Percentiles rank a stretch among this genome's conserved stretches.
phyloP scores from a whole-genome alignment of 1,139 yeast species.

The Yamadazyma triangularis region DNA sequence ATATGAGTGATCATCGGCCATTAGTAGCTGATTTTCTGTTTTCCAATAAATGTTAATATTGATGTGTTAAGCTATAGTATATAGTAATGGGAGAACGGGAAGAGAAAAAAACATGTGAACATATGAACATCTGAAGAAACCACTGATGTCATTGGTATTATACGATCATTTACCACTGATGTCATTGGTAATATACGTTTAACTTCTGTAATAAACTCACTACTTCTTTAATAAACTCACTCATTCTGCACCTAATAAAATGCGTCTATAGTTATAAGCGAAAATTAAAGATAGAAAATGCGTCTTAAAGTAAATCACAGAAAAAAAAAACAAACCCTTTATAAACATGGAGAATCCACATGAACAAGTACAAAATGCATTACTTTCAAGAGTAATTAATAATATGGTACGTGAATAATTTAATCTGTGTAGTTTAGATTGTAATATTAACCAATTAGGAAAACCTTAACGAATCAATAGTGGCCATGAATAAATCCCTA shows the following conservation, averaged over 20 bases:
- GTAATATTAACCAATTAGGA: slow-evolving; percentile 41
- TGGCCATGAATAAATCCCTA: slow-evolving; percentile 55
- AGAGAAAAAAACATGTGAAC: too few relatives aligned
- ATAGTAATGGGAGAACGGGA: too few relatives aligned
- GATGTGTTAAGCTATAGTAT: slow-evolving; percentile 2
- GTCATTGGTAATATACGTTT: too few relatives aligned
- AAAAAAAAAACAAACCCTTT: background rate
- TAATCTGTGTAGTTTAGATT: slow-evolving; percentile 1
- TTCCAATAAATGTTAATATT: slow-evolving; percentile 11
- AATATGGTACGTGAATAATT: slow-evolving; percentile 55
- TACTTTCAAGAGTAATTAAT: slow-evolving; percentile 69
- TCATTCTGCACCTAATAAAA: too few relatives aligned
- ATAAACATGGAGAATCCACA: slow-evolving; percentile 78
- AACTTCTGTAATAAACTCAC: too few relatives aligned
- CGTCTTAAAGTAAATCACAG: too few relatives aligned
- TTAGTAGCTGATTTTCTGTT: slow-evolving; percentile 39
- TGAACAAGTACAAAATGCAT: slow-evolving; percentile 77
- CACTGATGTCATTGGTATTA: too few relatives aligned
- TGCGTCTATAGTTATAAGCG: too few relatives aligned
- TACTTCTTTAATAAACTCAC: too few relatives aligned
- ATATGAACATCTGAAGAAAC: too few relatives aligned
- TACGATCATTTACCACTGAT: too few relatives aligned
- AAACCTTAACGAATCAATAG: slow-evolving; percentile 67
- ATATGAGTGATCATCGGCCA: slow-evolving; percentile 55
- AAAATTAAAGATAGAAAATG: too few relatives aligned